A percentile compares a stretch with the other conserved stretches of the same genome.
phyloP scores from a whole-genome alignment of 495 filamentous ascomycete species.

The Sabuloglossum arenarium region DNA sequence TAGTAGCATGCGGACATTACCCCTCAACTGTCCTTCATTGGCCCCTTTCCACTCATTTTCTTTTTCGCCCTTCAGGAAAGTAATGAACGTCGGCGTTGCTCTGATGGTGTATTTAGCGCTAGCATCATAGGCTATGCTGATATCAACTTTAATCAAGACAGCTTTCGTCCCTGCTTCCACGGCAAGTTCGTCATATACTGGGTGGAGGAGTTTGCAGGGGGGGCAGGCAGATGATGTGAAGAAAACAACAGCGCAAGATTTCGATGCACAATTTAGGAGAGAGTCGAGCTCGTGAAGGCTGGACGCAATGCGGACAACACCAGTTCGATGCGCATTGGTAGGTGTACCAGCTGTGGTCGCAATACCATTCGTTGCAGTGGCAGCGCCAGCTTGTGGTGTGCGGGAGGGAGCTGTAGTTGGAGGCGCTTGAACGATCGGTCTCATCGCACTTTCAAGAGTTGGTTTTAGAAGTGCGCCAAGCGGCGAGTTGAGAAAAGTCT shows the following conservation, averaged over 20 bases:
- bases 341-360: slow-evolving; percentile 5
- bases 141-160: slow-evolving; percentile 68
- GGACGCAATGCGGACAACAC: slow-evolving; percentile 30
- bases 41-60: slow-evolving; percentile 67
- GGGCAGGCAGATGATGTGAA: slow-evolving; percentile 79
- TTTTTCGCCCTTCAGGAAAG: slow-evolving; percentile 57
- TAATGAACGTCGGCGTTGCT: slow-evolving; percentile 80
- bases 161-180: slow-evolving; percentile 47
- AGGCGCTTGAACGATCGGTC: slow-evolving; percentile 37
- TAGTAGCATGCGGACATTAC: slow-evolving; percentile 51
- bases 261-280: slow-evolving; percentile 33
- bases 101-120: slow-evolving; percentile 42
- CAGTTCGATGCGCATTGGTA: background rate
- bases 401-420: slow-evolving; percentile 8
- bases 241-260: slow-evolving; percentile 65
- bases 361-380: slow-evolving; percentile 10
- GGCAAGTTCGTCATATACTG: slow-evolving; percentile 63
- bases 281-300: slow-evolving; percentile 36
- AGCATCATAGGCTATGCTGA: slow-evolving; percentile 43
- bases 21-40: slow-evolving; percentile 41
- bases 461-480: slow-evolving; percentile 82
- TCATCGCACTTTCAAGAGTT: slow-evolving; percentile 54
- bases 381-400: slow-evolving; percentile 6
- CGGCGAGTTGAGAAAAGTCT: slow-evolving; percentile 70
- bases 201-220: slow-evolving; percentile 70